Percentiles rank a stretch among this genome's conserved stretches.
Evolutionary conservation across 2,329 filamentous ascomycete genomes (phyloP).

Genomic region (Aaosphaeria arxii): DNA sequence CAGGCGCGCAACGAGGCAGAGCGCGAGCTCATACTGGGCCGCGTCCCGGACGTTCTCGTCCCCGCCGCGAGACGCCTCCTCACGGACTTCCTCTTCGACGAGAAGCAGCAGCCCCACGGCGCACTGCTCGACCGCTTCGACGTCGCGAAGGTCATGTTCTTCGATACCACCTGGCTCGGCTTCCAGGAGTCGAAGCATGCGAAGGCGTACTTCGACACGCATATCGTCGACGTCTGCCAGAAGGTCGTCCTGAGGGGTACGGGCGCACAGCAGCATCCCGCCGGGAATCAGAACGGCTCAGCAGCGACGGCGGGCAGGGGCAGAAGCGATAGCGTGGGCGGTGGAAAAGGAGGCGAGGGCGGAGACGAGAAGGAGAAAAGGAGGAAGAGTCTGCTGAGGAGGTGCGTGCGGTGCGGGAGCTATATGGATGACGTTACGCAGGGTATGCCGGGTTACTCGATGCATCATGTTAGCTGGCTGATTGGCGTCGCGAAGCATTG

Average conservation of each 20-base stretch:
- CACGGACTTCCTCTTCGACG: constrained; percentile 34
- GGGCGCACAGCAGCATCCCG: constrained; percentile 23
- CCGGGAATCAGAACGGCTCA: background rate
- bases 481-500: constrained; percentile 39
- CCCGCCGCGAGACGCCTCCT: constrained; percentile 49
- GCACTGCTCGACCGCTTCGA: constrained; percentile 60
- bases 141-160: constrained; percentile 67
- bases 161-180: constrained; percentile 68
- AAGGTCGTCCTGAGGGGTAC: constrained; percentile 44
- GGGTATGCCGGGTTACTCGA: constrained; percentile 26
- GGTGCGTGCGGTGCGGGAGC: constrained; percentile 45
- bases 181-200: constrained; percentile 58
- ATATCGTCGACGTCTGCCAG: constrained; percentile 58
- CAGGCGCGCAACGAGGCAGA: constrained; percentile 48
- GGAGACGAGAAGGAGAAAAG: constrained; percentile 9
- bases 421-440: constrained; percentile 45
- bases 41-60: constrained; percentile 50
- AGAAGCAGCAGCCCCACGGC: constrained; percentile 32
- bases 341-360: background rate
- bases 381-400: constrained; percentile 27
- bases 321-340: constrained; percentile 18
- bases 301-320: constrained; percentile 2
- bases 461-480: constrained; percentile 30
- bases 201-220: constrained; percentile 59
- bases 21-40: constrained; percentile 51